These are phyloP conservation scores for Sarocladium brachiariae DNA, from an alignment of 2,329 filamentous ascomycete species.

Conservation along the genomic window DNA sequence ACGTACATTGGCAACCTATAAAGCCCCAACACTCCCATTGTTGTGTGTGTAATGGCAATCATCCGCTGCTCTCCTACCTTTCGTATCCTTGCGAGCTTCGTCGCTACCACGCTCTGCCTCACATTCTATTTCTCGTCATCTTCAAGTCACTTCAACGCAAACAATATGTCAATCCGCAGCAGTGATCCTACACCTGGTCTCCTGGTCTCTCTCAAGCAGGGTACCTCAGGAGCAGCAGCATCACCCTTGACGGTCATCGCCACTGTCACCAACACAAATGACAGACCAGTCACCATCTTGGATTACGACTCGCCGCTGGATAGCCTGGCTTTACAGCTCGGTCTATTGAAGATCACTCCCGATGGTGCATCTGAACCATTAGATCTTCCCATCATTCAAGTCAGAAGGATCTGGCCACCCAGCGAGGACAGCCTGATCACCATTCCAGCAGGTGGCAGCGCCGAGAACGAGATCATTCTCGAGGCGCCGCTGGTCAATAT, in stretches of 20 bases:
- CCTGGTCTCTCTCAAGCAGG: constrained; percentile 26
- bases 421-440: constrained; percentile 29
- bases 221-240: constrained; percentile 20
- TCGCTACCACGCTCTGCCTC: neutral
- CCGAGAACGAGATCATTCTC: constrained; percentile 28
- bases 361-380: constrained; percentile 26
- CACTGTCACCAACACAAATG: constrained; percentile 33
- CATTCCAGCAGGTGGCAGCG: constrained; percentile 29
- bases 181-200: constrained; percentile 19
- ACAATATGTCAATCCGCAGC: neutral
- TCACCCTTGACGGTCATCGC: constrained; percentile 30
- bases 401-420: constrained; percentile 35
- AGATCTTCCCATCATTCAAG: constrained; percentile 28
- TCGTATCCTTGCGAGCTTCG: neutral
- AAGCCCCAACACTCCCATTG: neutral
- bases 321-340: constrained; percentile 31
- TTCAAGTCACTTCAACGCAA: neutral
- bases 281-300: constrained; percentile 32
- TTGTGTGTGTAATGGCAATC: neutral
- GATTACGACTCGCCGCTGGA: constrained; percentile 40
- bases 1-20: too few relatives aligned
- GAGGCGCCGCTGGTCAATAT: constrained; percentile 28
- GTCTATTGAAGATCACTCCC: constrained; percentile 33
- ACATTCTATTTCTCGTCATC: neutral
- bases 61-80: neutral